Percentiles rank a stretch among this genome's conserved stretches.
These are phyloP conservation scores for Xylaria digitata DNA, from an alignment of 2,329 filamentous ascomycete genomes.

Conservation along the genomic window DNA sequence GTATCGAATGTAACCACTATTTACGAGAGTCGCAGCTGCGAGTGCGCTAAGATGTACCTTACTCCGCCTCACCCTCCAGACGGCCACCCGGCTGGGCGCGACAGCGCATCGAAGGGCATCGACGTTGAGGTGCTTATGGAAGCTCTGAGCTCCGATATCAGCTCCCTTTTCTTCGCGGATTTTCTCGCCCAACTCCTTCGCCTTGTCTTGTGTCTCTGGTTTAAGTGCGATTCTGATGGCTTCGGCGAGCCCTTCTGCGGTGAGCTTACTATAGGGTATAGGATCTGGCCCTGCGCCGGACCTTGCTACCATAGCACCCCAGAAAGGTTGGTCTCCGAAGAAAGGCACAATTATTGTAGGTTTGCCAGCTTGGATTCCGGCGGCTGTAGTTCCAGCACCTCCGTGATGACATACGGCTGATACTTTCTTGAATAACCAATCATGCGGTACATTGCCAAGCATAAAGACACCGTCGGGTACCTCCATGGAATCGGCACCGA, in stretches of 20 bases:
- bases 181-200: slow-evolving; percentile 67
- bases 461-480: slow-evolving; percentile 84
- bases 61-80: slow-evolving; percentile 79
- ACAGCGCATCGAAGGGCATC: slow-evolving; percentile 77
- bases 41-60: slow-evolving; percentile 76
- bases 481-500: slow-evolving; percentile 76
- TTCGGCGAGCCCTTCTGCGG: slow-evolving; percentile 71
- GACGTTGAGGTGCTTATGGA: slow-evolving; percentile 76
- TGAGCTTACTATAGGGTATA: slow-evolving; percentile 75
- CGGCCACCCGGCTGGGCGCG: slow-evolving; percentile 74
- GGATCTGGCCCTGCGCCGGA: slow-evolving; percentile 79
- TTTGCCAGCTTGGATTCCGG: slow-evolving; percentile 82
- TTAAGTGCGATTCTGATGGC: slow-evolving; percentile 71
- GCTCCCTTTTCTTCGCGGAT: slow-evolving; percentile 75
- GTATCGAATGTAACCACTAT: slow-evolving; percentile 72
- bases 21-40: slow-evolving; percentile 75
- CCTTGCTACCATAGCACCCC: slow-evolving; percentile 79
- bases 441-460: slow-evolving; percentile 86
- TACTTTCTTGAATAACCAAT: slow-evolving; percentile 87
- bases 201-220: slow-evolving; percentile 68
- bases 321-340: slow-evolving; percentile 87
- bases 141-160: slow-evolving; percentile 72
- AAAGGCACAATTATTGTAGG: slow-evolving; percentile 89
- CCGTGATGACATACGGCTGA: slow-evolving; percentile 88
- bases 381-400: slow-evolving; percentile 87